Base-by-base conservation (phyloP, 1,139 yeast species). In the Scheffersomyces stambukii region DNA sequence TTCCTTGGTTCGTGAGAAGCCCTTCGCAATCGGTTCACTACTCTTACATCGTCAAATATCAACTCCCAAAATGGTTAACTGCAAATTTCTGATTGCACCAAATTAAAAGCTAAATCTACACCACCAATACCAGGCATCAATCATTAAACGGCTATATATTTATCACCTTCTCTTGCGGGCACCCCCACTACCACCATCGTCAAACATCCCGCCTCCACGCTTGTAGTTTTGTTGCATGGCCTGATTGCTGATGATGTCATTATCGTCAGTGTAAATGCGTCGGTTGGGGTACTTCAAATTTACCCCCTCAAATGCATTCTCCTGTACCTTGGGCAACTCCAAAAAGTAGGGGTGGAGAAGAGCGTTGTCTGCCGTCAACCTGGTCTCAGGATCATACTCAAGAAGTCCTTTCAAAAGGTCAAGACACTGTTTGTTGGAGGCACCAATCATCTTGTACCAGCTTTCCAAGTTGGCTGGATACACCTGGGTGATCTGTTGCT, bases 361-460 rank as follows among this genome's bases (percentile, higher is more conserved):
- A 0, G 96, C 84, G 35, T 75, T 77, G 26, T 71, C 70, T 0
- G 96, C 95, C 13, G 86, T 79, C 16, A 54, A 38, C 35, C 99
- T 65, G 14, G 64, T 60, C n/a, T 78, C 68, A 0, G 99, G 98
- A 50, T 93, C 95, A 49, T 88, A 89, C 33, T 73, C 81, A 23
- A 93, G 55, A 24, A 93, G 54, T 21, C 73, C 71, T 21, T 74
- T 60, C 19, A 93, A 58, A 15, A 93, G 60, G 32, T 75, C 71
- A 17, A 82, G 64, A 30, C 95, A 88, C 46, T 67, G 70, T 35
- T 71, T 75, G 48, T 81, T 84, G 11, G 10, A 6, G 10, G 85
- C 86, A 9, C 93, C 93, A 21, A 84, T 77, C 6, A 84, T 66
- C 38, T 81, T 82, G 53, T 81, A 89, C 98, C 98, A 91, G 13